Evolutionary conservation across 495 filamentous ascomycete species (phyloP).

Genomic region (Evernia prunastri): DNA sequence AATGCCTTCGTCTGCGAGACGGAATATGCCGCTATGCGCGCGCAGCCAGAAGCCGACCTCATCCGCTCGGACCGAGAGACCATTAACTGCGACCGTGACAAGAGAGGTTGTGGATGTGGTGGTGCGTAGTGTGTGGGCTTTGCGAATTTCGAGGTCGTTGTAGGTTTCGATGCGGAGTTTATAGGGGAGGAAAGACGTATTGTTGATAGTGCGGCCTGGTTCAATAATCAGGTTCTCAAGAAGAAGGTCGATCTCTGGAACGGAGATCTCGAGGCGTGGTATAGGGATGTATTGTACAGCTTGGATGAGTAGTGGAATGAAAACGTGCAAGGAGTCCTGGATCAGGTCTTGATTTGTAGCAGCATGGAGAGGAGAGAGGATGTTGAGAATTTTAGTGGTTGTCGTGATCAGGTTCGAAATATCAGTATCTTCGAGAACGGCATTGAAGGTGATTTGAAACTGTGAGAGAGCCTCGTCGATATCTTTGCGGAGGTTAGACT

Average conservation of each 20-base stretch:
- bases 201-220: conserved; percentile 76
- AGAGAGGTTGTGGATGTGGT: conserved; percentile 58
- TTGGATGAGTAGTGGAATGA: conserved; percentile 70
- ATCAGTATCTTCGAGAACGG: conserved; percentile 61
- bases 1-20: conserved; percentile 72
- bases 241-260: conserved; percentile 75
- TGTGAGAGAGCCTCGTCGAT: conserved; percentile 67
- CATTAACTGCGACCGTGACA: conserved; percentile 68
- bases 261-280: conserved; percentile 74
- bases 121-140: conserved; percentile 64
- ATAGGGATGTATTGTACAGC: conserved; percentile 82
- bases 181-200: conserved; percentile 83
- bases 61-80: conserved; percentile 71
- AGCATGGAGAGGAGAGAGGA: conserved; percentile 55
- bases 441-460: conserved; percentile 56
- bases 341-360: conserved; percentile 61
- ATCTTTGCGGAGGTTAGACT: conserved; percentile 63
- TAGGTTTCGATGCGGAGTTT: conserved; percentile 71
- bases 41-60: conserved; percentile 78
- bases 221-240: conserved; percentile 88
- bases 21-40: conserved; percentile 61
- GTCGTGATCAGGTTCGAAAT: conserved; percentile 61
- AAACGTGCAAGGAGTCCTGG: conserved; percentile 66
- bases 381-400: conserved; percentile 54
- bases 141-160: conserved; percentile 79